Percentiles rank a stretch among this genome's conserved stretches.
These are phyloP conservation scores for Capronia coronata DNA, from an alignment of 2,329 filamentous ascomycete genomes.

Conservation along the genomic window DNA sequence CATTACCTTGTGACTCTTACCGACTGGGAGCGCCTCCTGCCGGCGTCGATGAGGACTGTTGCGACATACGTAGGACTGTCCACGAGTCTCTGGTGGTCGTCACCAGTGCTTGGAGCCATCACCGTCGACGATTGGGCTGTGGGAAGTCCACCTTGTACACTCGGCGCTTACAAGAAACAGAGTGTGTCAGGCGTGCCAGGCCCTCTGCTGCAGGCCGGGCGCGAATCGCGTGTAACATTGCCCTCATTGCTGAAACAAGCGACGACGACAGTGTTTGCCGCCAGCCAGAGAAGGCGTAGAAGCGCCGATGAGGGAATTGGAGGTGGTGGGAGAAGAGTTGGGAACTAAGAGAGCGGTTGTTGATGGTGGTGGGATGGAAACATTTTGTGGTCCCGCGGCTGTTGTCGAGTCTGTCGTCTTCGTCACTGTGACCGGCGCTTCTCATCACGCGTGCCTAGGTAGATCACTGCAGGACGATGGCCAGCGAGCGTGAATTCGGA, in stretches of 20 bases:
- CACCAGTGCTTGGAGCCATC: conserved; percentile 24
- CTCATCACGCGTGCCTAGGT: not conserved
- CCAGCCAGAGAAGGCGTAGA: conserved; percentile 13
- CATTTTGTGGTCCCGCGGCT: not conserved
- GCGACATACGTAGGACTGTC: not conserved
- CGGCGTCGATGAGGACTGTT: conserved; percentile 8
- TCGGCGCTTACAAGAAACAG: conserved; percentile 23
- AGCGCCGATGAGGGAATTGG: conserved; percentile 7
- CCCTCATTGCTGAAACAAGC: conserved; percentile 18
- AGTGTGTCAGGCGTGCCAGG: conserved; percentile 7
- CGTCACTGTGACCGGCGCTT: not conserved
- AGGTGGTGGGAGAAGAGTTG: not conserved
- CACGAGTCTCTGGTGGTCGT: conserved; percentile 9
- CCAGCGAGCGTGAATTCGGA: too few species aligned
- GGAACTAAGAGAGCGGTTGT: not conserved
- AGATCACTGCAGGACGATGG: too few species aligned
- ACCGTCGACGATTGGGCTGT: conserved; percentile 20
- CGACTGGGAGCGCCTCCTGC: conserved; percentile 12
- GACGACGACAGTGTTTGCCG: conserved; percentile 10
- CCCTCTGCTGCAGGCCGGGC: not conserved
- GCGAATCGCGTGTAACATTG: conserved; percentile 3
- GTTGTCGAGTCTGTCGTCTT: not conserved
- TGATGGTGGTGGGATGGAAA: not conserved
- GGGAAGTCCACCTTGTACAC: conserved; percentile 10
- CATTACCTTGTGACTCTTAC: conserved; percentile 9